Base-by-base conservation (phyloP, 257 asterid species). In the Anisodus acutangulus region DNA sequence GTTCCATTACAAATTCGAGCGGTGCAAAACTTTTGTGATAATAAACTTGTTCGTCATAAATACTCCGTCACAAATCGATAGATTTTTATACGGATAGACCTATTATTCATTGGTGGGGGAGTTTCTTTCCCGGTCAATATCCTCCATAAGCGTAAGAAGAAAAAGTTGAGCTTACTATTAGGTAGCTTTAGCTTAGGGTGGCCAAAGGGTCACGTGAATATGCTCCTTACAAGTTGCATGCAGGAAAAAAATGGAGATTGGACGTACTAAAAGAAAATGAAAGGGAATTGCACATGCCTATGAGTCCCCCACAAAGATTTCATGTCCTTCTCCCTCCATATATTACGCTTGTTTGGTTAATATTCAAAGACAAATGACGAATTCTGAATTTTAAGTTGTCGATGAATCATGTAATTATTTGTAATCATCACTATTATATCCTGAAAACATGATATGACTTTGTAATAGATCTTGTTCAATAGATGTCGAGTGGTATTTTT, bases 301-400 rank as follows among this genome's bases (percentile, higher is more conserved):
- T 71, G 41, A 19, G 80, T 74, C 80, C 80, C 80, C 80, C 53
- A 17, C 64, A 58, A 58, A 72, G 9, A n/a, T 45, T 43, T 71
- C 37, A 22, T 22, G 0, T 22, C 26, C 0, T 4, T 47, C 43
- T 70, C 1, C 26, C 26, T 51, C 55, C 11, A 51, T 51, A 6
- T 60, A 66, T 64, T 31, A 66, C 10, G 17, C 72, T 31, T 66
- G 11, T 66, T 35, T 35, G 49, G 1, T 37, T 35, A 35, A 13
- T 67, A 67, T 67, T 67, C 49, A 1, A 67, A 39, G 31, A 69
- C 26, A 67, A 6, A 67, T 8, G 0, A 39, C 7, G 16, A 37
- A 17, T 67, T n/a, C 15, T 15, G 19, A 39, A 2, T 2, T 39
- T 39, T 2, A 39, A 39, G 1, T 39, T 4, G 4, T 22, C 26